Base-by-base conservation (phyloP, 2,329 filamentous ascomycete genomes). In the Gnomoniopsis sp. region DNA sequence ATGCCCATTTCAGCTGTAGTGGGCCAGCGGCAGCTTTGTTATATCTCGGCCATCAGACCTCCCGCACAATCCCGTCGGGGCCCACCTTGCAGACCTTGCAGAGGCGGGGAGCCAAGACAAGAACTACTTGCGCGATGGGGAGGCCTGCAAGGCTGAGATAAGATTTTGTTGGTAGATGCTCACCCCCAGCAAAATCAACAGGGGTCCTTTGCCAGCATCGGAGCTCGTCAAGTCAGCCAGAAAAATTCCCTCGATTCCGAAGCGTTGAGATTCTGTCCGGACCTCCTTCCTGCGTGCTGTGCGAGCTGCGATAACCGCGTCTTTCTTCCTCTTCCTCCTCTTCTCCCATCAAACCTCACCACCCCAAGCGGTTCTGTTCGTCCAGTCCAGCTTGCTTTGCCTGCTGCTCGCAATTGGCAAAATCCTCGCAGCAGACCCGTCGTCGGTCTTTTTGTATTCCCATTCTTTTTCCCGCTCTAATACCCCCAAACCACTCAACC, bases 211-310 rank as follows among this genome's bases (percentile, higher is more conserved):
- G 6, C 48, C 22, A 19, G 8, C 19, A 47, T 30, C 52, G 33
- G 33, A 53, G 50, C 38, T 19, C 17, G 23, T 23, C 12, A 33
- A n/a, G 22, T n/a, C 21, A 38, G 26, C 36, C 34, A 47, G 51
- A 58, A 57, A 58, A 58, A 58, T 58, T 58, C 56, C 56, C 56
- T 58, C 56, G 30, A 52, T 46, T 46, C 30, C 44, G 44, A 47
- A 47, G 44, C 44, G 44, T 47, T 47, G 44, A 47, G 44, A 47
- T 47, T n/a, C 47, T 57, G 34, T 44, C 44, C 48, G 49, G 48
- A 55, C 43, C 47, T 55, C 47, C 57, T 59, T 41, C 56, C 46
- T 54, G 51, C 47, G 34, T 54, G 49, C n/a, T 57, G 54, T 49
- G 51, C 34, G 44, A 54, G 54, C n/a, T 57, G 54, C 54, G 54